Evolutionary conservation across 2,329 filamentous ascomycete genomes (phyloP).

Genomic region (Samsoniella hepiali): DNA sequence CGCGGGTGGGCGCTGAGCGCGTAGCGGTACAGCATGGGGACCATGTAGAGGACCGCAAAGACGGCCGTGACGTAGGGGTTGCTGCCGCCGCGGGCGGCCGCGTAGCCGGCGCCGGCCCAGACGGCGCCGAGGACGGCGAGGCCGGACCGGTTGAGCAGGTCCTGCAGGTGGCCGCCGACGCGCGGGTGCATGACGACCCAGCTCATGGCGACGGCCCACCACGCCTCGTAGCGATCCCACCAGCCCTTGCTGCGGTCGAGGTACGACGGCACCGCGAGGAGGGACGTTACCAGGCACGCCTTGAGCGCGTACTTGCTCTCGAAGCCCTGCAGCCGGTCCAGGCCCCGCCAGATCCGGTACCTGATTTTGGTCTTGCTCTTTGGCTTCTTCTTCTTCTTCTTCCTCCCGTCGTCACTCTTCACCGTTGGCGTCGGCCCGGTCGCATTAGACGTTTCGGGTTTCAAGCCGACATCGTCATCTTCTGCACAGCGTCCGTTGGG

Average conservation of each 20-base stretch:
- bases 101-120: constrained; percentile 53
- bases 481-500: constrained; percentile 21
- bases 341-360: constrained; percentile 46
- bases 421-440: background rate
- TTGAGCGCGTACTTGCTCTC: constrained; percentile 58
- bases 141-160: constrained; percentile 50
- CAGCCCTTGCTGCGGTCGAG: constrained; percentile 42
- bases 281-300: constrained; percentile 47
- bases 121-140: constrained; percentile 50
- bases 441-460: constrained; percentile 19
- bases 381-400: constrained; percentile 29
- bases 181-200: constrained; percentile 52
- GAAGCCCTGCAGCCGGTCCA: constrained; percentile 55
- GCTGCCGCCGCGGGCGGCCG: constrained; percentile 41
- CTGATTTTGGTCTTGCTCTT: constrained; percentile 38
- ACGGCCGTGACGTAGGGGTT: constrained; percentile 54
- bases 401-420: constrained; percentile 22
- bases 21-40: constrained; percentile 58
- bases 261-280: constrained; percentile 55
- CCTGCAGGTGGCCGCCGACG: constrained; percentile 56
- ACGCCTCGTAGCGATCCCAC: constrained; percentile 54
- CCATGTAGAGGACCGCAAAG: constrained; percentile 54
- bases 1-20: constrained; percentile 53
- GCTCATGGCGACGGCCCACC: constrained; percentile 57
- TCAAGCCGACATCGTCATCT: background rate